A percentile compares a stretch with the other conserved stretches of the same genome.
Evolutionary conservation across 2,329 filamentous ascomycete genomes (phyloP).

Genomic region (Cryphonectria radicalis): DNA sequence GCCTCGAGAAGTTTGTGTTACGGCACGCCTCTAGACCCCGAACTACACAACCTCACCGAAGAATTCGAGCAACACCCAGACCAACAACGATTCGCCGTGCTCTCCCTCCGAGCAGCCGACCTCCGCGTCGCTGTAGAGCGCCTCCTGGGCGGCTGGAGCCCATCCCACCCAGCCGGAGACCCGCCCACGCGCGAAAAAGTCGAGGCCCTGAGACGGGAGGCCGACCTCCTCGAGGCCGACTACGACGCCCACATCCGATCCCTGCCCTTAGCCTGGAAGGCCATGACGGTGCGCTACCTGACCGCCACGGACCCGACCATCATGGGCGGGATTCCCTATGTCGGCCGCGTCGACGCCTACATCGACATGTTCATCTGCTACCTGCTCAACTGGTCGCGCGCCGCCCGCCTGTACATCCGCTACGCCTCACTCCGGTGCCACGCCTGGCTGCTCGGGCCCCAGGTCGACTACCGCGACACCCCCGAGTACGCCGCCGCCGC

Average conservation of each 20-base stretch:
- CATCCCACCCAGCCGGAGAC: background rate
- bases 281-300: slow-evolving; percentile 25
- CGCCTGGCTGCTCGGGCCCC: slow-evolving; percentile 24
- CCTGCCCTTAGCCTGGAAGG: slow-evolving; percentile 25
- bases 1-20: slow-evolving; percentile 28
- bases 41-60: slow-evolving; percentile 23
- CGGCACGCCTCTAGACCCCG: slow-evolving; percentile 27
- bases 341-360: slow-evolving; percentile 26
- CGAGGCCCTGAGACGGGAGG: slow-evolving; percentile 13
- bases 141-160: slow-evolving; percentile 28
- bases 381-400: slow-evolving; percentile 29
- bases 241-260: slow-evolving; percentile 20
- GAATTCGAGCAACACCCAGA: slow-evolving; percentile 22
- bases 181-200: slow-evolving; percentile 16
- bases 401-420: slow-evolving; percentile 26
- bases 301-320: slow-evolving; percentile 17
- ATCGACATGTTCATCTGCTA: slow-evolving; percentile 30
- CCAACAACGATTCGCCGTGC: slow-evolving; percentile 25
- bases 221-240: slow-evolving; percentile 29
- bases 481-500: slow-evolving; percentile 20
- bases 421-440: slow-evolving; percentile 27
- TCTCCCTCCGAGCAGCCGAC: slow-evolving; percentile 28
- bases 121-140: slow-evolving; percentile 26
- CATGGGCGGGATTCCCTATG: slow-evolving; percentile 24
- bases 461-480: slow-evolving; percentile 23